Conservation (phyloP, 23 red algal species). For the Cyanidiococcus yangmingshanensis region DNA sequence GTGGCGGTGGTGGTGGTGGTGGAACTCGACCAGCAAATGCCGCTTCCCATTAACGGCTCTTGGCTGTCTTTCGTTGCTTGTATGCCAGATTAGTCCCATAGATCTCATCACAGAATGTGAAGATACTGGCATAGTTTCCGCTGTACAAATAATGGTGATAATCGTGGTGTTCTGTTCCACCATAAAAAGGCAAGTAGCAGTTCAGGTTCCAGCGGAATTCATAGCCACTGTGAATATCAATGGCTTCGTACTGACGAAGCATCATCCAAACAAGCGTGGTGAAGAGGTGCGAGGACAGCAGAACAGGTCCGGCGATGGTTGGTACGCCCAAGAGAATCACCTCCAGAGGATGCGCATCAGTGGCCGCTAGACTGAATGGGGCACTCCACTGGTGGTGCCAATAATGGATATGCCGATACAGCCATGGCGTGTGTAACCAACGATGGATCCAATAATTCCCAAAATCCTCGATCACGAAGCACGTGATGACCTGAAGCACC, state of each 20-base stretch:
- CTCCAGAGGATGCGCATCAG: constrained; percentile 39
- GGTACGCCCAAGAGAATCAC: constrained; percentile 32
- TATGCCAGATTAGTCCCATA: constrained; percentile 35
- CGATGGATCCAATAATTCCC: constrained; percentile 49
- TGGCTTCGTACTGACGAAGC: constrained; percentile 42
- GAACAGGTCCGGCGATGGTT: constrained; percentile 29
- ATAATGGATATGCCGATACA: constrained; percentile 31
- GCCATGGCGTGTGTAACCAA: constrained; percentile 42
- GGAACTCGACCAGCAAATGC: not conserved
- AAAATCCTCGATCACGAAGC: constrained; percentile 40
- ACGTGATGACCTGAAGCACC: constrained; percentile 13
- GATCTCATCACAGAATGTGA: constrained; percentile 37
- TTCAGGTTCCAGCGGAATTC: constrained; percentile 47
- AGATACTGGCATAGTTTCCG: constrained; percentile 46
- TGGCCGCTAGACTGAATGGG: constrained; percentile 34
- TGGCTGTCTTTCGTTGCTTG: constrained; percentile 17
- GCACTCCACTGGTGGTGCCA: constrained; percentile 34
- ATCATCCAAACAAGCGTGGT: constrained; percentile 40
- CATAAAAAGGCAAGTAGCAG: constrained; percentile 28
- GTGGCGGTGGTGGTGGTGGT: no score
- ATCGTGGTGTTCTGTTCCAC: constrained; percentile 46
- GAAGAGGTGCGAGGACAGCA: constrained; percentile 31
- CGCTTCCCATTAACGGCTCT: not conserved
- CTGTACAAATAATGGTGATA: constrained; percentile 42
- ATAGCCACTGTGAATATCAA: constrained; percentile 49